Conservation (phyloP, 1,284 basidiomycete species). For the Trametes sp. region DNA sequence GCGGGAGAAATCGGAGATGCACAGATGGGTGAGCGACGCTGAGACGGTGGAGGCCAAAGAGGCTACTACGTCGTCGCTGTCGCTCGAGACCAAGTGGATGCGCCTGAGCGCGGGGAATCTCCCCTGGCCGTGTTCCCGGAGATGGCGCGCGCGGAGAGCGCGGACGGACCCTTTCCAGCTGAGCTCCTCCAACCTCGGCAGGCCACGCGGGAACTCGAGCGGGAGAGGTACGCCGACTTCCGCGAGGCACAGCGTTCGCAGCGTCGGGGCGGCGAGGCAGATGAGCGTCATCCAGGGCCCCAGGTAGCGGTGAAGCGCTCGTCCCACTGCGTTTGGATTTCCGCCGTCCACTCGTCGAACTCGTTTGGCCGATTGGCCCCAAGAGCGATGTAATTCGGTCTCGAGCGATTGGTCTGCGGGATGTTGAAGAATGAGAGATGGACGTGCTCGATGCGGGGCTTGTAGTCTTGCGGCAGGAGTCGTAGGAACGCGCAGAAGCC, state of each 20-base stretch:
- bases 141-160: background rate
- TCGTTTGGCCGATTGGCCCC: background rate
- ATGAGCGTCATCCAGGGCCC: background rate
- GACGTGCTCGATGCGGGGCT: slow-evolving; percentile 2
- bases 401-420: background rate
- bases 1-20: slow-evolving; percentile 6
- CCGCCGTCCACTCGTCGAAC: background rate
- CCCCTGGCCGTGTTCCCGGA: background rate
- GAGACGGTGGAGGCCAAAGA: background rate
- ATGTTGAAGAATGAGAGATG: slow-evolving; percentile 5
- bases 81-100: slow-evolving; percentile 6
- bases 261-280: slow-evolving; percentile 1
- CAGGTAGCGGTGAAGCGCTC: slow-evolving; percentile 1
- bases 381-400: background rate
- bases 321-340: background rate
- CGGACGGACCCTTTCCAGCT: background rate
- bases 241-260: slow-evolving; percentile 12
- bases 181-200: slow-evolving; percentile 18
- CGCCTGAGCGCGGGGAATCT: slow-evolving; percentile 13
- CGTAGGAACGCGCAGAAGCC: slow-evolving; percentile 2
- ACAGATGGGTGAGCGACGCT: slow-evolving; percentile 14
- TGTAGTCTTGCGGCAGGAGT: background rate
- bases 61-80: background rate
- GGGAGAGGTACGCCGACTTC: background rate
- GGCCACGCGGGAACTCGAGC: background rate